A percentile compares a stretch with the other conserved stretches of the same genome.
Conservation (phyloP, 768 basidiomycete genomes). For the Gelatoporia subvermispora region DNA sequence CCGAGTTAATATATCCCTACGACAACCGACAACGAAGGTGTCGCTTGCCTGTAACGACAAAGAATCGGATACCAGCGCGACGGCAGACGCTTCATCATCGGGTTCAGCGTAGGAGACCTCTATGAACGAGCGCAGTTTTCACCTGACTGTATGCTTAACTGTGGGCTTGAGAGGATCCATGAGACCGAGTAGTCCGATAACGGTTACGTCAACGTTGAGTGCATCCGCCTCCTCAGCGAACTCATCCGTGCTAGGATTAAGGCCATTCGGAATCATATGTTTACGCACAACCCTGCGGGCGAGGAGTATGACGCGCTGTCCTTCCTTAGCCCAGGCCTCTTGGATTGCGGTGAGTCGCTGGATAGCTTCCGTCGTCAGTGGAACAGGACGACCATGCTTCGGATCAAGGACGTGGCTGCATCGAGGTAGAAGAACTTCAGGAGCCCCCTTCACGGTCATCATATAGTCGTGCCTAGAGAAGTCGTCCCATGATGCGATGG, state of each 20-base stretch:
- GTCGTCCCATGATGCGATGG: constrained; percentile 25
- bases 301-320: constrained; percentile 53
- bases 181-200: constrained; percentile 52
- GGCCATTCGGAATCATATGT: constrained; percentile 26
- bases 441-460: constrained; percentile 46
- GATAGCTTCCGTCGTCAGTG: constrained; percentile 25
- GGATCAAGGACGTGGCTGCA: constrained; percentile 37
- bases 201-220: constrained; percentile 39
- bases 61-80: constrained; percentile 53
- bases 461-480: constrained; percentile 23
- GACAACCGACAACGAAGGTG: no score
- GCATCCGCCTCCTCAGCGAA: constrained; percentile 38
- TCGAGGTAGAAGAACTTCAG: constrained; percentile 42
- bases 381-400: constrained; percentile 25
- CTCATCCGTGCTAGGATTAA: constrained; percentile 25
- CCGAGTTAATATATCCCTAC: neutral
- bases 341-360: constrained; percentile 31
- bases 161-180: constrained; percentile 55
- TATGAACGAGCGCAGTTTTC: neutral
- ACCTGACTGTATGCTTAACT: constrained; percentile 43
- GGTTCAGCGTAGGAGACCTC: no score
- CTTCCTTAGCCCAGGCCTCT: constrained; percentile 43
- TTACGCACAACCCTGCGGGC: constrained; percentile 39
- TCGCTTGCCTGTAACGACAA: constrained; percentile 49
- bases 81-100: constrained; percentile 18